These are phyloP conservation scores for Ilyonectria robusta DNA, from an alignment of 2,329 filamentous ascomycete species.

Conservation along the genomic window DNA sequence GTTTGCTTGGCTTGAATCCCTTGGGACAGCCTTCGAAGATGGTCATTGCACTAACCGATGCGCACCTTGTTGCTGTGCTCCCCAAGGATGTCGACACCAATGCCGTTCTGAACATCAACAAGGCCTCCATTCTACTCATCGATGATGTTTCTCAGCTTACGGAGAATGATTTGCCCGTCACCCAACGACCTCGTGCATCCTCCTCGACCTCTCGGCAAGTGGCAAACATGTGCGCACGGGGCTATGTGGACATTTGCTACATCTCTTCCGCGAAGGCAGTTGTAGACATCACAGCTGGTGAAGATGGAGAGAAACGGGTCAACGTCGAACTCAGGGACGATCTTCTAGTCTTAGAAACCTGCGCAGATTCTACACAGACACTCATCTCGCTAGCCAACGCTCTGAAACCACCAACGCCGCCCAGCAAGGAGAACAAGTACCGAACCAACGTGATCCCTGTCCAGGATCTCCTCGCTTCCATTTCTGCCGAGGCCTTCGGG, in stretches of 20 bases:
- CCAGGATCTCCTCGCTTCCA: conserved; percentile 89
- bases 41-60: conserved; percentile 83
- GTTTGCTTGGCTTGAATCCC: conserved; percentile 87
- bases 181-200: conserved; percentile 47
- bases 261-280: conserved; percentile 84
- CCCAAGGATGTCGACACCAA: conserved; percentile 76
- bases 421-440: conserved; percentile 87
- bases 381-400: conserved; percentile 84
- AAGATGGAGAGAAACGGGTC: conserved; percentile 74
- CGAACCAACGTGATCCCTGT: conserved; percentile 89
- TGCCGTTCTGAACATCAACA: conserved; percentile 78
- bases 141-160: conserved; percentile 73
- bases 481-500: conserved; percentile 87
- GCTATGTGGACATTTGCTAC: conserved; percentile 89
- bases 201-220: conserved; percentile 64
- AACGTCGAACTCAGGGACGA: conserved; percentile 89
- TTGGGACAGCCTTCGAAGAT: conserved; percentile 81
- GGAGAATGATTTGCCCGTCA: conserved; percentile 27
- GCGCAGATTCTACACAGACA: conserved; percentile 96
- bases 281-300: conserved; percentile 70
- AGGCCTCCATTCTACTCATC: conserved; percentile 86
- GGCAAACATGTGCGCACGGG: conserved; percentile 72
- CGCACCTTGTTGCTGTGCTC: conserved; percentile 77
- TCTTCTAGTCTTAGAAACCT: conserved; percentile 91
- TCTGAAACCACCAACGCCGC: conserved; percentile 85